Percentiles rank a stretch among this genome's conserved stretches.
These are phyloP conservation scores for Cladophialophora immunda DNA, from an alignment of 2,329 filamentous ascomycete genomes.

Conservation along the genomic window DNA sequence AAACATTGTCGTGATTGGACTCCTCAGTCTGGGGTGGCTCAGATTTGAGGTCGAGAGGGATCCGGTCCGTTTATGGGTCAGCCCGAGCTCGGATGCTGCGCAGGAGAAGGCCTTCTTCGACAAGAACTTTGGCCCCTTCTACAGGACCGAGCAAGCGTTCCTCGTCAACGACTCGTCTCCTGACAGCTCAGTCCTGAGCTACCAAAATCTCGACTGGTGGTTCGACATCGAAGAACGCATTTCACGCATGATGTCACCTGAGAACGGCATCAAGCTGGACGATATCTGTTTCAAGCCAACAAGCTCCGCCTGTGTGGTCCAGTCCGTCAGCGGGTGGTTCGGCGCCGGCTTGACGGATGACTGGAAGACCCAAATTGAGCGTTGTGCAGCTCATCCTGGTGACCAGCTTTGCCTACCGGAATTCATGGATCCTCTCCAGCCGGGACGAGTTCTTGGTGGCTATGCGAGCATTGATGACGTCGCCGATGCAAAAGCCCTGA, in stretches of 20 bases:
- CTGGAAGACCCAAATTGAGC: slow-evolving; percentile 76
- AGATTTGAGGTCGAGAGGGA: slow-evolving; percentile 89
- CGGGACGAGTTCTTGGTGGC: slow-evolving; percentile 85
- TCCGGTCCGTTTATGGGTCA: slow-evolving; percentile 95
- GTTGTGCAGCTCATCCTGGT: slow-evolving; percentile 81
- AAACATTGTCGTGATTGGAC: slow-evolving; percentile 76
- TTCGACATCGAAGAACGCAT: slow-evolving; percentile 85
- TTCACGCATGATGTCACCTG: slow-evolving; percentile 72
- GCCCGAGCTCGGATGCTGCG: slow-evolving; percentile 87
- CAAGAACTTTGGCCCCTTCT: slow-evolving; percentile 91
- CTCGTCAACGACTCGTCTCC: slow-evolving; percentile 80
- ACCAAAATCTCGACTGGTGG: slow-evolving; percentile 93
- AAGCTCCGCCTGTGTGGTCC: slow-evolving; percentile 86
- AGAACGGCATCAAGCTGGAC: slow-evolving; percentile 73
- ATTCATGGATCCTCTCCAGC: slow-evolving; percentile 87
- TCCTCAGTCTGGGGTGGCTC: slow-evolving; percentile 88
- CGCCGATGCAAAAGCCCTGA: slow-evolving; percentile 76
- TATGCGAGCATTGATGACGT: slow-evolving; percentile 69
- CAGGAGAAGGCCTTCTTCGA: slow-evolving; percentile 96
- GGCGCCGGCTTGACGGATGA: slow-evolving; percentile 68
- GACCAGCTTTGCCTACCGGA: slow-evolving; percentile 77
- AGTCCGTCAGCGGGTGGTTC: slow-evolving; percentile 92
- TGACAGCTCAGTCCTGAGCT: slow-evolving; percentile 78
- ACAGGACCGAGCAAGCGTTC: slow-evolving; percentile 91
- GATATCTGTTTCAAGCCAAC: slow-evolving; percentile 96